Conservation (phyloP, 495 filamentous ascomycete species). For the Bacidia rubella region DNA sequence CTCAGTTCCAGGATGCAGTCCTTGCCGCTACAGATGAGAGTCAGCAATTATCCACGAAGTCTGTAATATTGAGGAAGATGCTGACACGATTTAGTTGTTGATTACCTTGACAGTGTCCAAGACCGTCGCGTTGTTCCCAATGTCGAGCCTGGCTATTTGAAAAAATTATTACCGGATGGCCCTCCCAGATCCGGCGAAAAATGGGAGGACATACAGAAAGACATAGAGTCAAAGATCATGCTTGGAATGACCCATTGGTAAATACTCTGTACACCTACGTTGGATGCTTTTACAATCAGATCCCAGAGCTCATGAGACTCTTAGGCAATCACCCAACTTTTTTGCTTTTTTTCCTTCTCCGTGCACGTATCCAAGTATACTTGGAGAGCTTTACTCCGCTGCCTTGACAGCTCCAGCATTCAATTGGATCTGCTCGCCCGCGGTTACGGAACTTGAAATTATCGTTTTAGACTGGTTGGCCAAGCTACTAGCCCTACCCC, state of each 20-base stretch:
- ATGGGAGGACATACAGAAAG: constrained; percentile 67
- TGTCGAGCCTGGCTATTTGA: constrained; percentile 76
- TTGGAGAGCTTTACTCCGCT: constrained; percentile 82
- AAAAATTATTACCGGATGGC: constrained; percentile 54
- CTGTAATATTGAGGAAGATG: background rate
- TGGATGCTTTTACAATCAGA: constrained; percentile 9
- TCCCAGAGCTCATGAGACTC: background rate
- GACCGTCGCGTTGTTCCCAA: constrained; percentile 58
- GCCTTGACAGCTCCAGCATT: constrained; percentile 80
- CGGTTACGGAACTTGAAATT: constrained; percentile 85
- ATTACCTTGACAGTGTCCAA: background rate
- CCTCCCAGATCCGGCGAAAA: constrained; percentile 59
- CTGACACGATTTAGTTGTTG: background rate
- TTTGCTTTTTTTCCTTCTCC: constrained; percentile 87
- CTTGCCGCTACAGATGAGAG: background rate
- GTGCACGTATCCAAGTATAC: constrained; percentile 69
- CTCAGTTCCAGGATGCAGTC: background rate
- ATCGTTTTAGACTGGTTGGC: constrained; percentile 85
- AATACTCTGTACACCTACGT: background rate
- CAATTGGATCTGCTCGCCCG: constrained; percentile 91
- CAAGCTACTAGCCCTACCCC: constrained; percentile 54
- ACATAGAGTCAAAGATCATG: constrained; percentile 76
- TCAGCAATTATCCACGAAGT: background rate
- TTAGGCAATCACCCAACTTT: constrained; percentile 65
- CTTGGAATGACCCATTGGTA: constrained; percentile 68